phyloP scores from a whole-genome alignment of 2,329 filamentous ascomycete species.

The Aspergillus aculeatus region DNA sequence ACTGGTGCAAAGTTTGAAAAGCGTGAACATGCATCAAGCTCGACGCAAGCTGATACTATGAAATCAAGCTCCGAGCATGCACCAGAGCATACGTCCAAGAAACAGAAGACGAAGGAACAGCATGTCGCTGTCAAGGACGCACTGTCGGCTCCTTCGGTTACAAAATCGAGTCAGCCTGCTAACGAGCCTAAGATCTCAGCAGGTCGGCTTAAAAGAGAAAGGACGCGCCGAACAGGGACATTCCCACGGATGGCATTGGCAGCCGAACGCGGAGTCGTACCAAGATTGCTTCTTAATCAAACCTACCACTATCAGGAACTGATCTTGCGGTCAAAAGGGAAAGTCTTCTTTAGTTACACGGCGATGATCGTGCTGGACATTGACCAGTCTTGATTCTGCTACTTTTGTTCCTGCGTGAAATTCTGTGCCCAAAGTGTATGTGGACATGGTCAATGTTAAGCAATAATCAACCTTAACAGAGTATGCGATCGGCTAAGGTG shows the following conservation, averaged over 20 bases:
- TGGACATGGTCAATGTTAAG: not conserved
- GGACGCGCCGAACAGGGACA: conserved; percentile 25
- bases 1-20: conserved; percentile 26
- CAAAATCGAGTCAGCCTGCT: conserved; percentile 8
- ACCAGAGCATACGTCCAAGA: conserved; percentile 33
- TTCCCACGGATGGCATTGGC: conserved; percentile 35
- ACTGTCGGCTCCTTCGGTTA: conserved; percentile 2
- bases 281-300: conserved; percentile 24
- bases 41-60: conserved; percentile 3
- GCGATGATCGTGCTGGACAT: not conserved
- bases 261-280: conserved; percentile 42
- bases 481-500: not conserved
- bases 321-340: not conserved
- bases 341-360: not conserved
- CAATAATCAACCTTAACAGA: not conserved
- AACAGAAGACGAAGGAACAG: conserved; percentile 31
- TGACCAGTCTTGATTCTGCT: not conserved
- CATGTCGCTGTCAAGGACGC: conserved; percentile 16
- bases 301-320: not conserved
- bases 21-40: conserved; percentile 21
- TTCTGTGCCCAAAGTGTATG: not conserved
- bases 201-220: conserved; percentile 34
- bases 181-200: conserved; percentile 33
- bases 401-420: not conserved
- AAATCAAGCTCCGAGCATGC: conserved; percentile 16